phyloP scores from a whole-genome alignment of 2,329 filamentous ascomycete genomes.

The Fusarium udum region DNA sequence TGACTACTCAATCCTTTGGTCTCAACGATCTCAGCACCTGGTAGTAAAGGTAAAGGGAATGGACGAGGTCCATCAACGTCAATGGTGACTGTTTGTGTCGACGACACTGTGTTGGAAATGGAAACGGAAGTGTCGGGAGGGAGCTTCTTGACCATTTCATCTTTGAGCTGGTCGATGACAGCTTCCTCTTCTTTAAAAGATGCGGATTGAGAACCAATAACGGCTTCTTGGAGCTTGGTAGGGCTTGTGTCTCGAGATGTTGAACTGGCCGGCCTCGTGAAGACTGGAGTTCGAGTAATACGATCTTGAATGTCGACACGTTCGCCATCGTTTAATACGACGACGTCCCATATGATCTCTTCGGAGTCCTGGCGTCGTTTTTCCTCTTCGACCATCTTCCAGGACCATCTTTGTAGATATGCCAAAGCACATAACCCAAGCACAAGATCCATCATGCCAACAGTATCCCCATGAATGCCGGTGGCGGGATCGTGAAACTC shows the following conservation, averaged over 20 bases:
- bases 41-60: constrained; percentile 62
- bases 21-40: constrained; percentile 68
- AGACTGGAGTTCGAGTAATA: constrained; percentile 1
- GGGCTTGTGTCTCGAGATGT: background rate
- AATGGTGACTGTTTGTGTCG: constrained; percentile 71
- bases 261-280: background rate
- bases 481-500: constrained; percentile 73
- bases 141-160: constrained; percentile 64
- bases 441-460: constrained; percentile 69
- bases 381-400: constrained; percentile 61
- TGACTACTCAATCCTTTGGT: constrained; percentile 50
- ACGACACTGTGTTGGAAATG: constrained; percentile 67
- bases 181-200: constrained; percentile 53
- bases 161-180: constrained; percentile 56
- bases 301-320: constrained; percentile 61
- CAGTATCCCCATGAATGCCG: constrained; percentile 65
- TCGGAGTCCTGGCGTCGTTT: constrained; percentile 58
- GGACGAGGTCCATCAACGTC: constrained; percentile 65
- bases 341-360: constrained; percentile 73
- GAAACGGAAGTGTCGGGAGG: constrained; percentile 66
- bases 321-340: constrained; percentile 67
- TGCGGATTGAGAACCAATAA: background rate
- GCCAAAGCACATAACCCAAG: constrained; percentile 69
- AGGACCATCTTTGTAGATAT: constrained; percentile 68
- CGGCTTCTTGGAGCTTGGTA: background rate